These are phyloP conservation scores for Torrubiellomyces zombiae DNA, from an alignment of 2,329 filamentous ascomycete species.

Conservation along the genomic window DNA sequence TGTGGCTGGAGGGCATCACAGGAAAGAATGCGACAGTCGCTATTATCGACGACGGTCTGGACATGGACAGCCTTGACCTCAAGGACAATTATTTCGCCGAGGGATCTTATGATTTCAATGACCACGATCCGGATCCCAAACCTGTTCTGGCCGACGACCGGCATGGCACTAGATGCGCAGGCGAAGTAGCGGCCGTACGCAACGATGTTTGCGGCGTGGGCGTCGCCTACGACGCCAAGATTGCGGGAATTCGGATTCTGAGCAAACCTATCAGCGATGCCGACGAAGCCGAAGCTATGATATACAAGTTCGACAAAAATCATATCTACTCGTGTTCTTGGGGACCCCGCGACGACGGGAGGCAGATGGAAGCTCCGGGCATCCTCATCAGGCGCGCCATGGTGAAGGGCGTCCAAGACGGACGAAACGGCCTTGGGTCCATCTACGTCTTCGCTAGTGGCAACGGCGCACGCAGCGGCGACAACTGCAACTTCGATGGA, in stretches of 20 bases:
- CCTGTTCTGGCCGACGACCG: conserved; percentile 72
- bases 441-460: conserved; percentile 93
- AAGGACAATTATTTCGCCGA: conserved; percentile 86
- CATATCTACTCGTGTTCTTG: conserved; percentile 98
- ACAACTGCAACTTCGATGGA: conserved; percentile 98
- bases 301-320: conserved; percentile 80
- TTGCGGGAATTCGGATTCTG: conserved; percentile 83
- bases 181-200: conserved; percentile 79
- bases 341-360: conserved; percentile 88
- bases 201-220: conserved; percentile 94
- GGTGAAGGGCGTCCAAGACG: conserved; percentile 80
- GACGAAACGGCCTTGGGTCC: conserved; percentile 66
- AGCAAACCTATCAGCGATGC: conserved; percentile 81
- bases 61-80: conserved; percentile 88
- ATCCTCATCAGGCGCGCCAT: conserved; percentile 80
- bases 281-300: conserved; percentile 84
- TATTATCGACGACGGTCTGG: conserved; percentile 89
- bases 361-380: conserved; percentile 84
- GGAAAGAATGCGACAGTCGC: conserved; percentile 80
- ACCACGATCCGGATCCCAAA: conserved; percentile 59
- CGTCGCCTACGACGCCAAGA: conserved; percentile 79
- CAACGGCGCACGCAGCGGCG: conserved; percentile 71
- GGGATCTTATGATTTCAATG: conserved; percentile 95
- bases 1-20: conserved; percentile 84
- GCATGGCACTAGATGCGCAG: conserved; percentile 88